Base-by-base conservation (phyloP, 495 filamentous ascomycete genomes). In the Neurospora hispaniola region DNA sequence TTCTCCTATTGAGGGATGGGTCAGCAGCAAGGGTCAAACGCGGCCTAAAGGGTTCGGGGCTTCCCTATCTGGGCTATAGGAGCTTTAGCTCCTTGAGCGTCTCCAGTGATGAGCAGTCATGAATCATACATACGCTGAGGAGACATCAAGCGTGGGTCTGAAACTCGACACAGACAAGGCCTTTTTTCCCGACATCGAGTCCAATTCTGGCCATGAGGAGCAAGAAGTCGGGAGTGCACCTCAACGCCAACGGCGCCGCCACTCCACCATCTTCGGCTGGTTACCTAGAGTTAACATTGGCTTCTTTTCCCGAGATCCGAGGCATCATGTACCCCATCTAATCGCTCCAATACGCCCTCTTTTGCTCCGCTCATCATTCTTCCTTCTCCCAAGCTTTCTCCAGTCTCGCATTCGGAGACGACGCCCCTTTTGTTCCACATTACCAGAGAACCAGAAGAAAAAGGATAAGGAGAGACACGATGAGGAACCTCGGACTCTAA, bases 361-460 rank as follows among this genome's bases (percentile, higher is more conserved):
- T 27, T 69, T 80, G 4, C 54, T 79, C 11, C 79, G 78, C 18
- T 75, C 70, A 18, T 73, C 59, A 72, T 48, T 81, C 62, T 83
- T 83, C 70, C 77, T 84, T 39, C 69, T 84, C 35, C 83, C 82
- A 38, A 80, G 78, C 74, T 84, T 85, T 74, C 44, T 83, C 59
- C 80, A 80, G 38, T 70, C 79, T 42, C 77, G 76, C 12, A 69
- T 76, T 35, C 27, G 11, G 6, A 14, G 54, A 35, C 54, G 6
- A 0, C 16, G 6, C 23, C 23, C 12, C 14, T 62, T 62, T 35
- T 1, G 7, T 62, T 7, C 27, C 27, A 9, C 12, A 16, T 14
- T 2, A 62, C 54, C 23, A 7, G 27, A 14, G 31, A 16, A 35
- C 42, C 70, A 23, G 18, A 43, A 27, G 20, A 23, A 35, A 27